Base-by-base conservation (phyloP, 2,329 filamentous ascomycete species). In the Colletotrichum melonis region DNA sequence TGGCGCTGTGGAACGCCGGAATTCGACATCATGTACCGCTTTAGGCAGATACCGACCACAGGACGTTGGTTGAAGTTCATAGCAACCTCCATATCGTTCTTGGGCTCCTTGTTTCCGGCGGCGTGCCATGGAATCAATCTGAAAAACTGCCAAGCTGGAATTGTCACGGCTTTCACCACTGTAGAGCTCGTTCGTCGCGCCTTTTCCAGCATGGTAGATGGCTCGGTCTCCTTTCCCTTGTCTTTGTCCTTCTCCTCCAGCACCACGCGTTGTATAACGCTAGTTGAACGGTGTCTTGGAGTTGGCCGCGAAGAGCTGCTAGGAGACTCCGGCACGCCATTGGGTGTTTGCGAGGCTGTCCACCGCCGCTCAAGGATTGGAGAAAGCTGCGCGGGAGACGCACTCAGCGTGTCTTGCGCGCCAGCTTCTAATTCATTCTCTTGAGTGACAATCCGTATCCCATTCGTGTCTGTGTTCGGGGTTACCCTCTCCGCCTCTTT, bases 61-160 rank as follows among this genome's bases (percentile, higher is more conserved):
- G 97, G 97, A 14, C 94, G 89, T 79, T 93, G 89, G 38, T 93
- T 93, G 79, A 98, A 97, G 79, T 98, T 95, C 65, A 92, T 90
- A n/a, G 94, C 95, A 11, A 98, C 93, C 78, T 98, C 95, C 2
- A 91, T 89, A 79, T 98, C 94, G 74, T 88, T 90, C 67, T 83
- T 82, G 5, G 89, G 89, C 67, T 89, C 87, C 59, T 80, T 84
- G 73, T 86, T 86, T 5, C 84, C 82, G 4, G 88, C 80, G 1
- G 94, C 95, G 80, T 97, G 95, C 95, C 95, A 98, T 32, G 95
- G 95, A 78, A 98, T 95, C 30, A 98, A 86, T 78, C 94, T 95
- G 84, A 98, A 98, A 79, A 98, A 98, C 79, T 98, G 96, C 95
- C 95, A 98, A 2, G 97, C 97, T 49, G 96, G 96, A 86, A 98